Evolutionary conservation across 2,329 filamentous ascomycete species (phyloP).

Genomic region (Graphiopsis chlorocephala): DNA sequence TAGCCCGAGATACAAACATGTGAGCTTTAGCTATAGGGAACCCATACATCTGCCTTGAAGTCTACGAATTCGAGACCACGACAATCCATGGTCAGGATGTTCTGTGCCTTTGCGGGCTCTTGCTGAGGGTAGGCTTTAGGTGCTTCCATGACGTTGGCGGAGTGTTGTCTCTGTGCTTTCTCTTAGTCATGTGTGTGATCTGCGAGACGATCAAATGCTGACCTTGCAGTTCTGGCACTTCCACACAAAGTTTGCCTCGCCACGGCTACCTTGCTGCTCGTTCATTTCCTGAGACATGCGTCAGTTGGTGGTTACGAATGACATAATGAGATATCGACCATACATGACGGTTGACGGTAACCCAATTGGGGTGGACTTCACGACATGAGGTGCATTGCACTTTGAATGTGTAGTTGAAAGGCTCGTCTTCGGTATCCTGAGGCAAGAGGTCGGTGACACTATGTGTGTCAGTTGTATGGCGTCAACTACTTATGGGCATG

Average conservation of each 20-base stretch:
- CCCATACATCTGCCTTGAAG: constrained; percentile 84
- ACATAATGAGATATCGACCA: constrained; percentile 29
- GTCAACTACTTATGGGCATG: no score
- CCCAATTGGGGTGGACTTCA: constrained; percentile 81
- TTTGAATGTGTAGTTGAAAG: constrained; percentile 97
- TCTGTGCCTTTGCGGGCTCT: constrained; percentile 71
- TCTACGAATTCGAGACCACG: constrained; percentile 88
- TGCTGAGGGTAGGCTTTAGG: constrained; percentile 69
- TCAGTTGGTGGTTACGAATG: neutral
- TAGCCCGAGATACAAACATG: neutral
- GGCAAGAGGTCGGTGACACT: constrained; percentile 91
- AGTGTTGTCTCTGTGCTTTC: constrained; percentile 72
- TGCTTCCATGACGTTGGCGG: constrained; percentile 74
- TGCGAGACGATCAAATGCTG: neutral
- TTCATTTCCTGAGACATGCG: constrained; percentile 66
- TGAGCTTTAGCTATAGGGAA: neutral
- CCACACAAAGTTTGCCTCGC: constrained; percentile 99
- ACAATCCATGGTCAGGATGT: constrained; percentile 88
- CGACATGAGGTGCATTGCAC: constrained; percentile 98
- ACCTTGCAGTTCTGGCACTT: constrained; percentile 98
- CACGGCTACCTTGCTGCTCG: constrained; percentile 87
- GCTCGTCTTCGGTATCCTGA: constrained; percentile 72
- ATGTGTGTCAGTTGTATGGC: neutral
- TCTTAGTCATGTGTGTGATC: constrained; percentile 21
- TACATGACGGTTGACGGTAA: constrained; percentile 87